A percentile compares a stretch with the other conserved stretches of the same genome.
Evolutionary conservation across 768 basidiomycete genomes (phyloP).

Genomic region (Amanita thiersii): DNA sequence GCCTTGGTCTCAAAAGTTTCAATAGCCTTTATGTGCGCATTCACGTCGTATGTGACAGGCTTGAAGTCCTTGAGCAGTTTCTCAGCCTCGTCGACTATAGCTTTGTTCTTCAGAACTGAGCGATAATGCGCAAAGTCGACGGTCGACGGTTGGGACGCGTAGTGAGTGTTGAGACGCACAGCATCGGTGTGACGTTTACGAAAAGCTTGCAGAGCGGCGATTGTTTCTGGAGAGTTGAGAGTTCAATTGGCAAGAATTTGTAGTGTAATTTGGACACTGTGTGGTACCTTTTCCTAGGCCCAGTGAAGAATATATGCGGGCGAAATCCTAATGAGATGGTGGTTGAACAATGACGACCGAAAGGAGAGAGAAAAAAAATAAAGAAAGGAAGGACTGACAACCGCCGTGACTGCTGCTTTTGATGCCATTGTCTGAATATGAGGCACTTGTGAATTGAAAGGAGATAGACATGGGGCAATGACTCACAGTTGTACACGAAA

Average conservation of each 20-base stretch:
- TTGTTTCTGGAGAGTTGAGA: constrained; percentile 72
- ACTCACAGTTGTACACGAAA: background rate
- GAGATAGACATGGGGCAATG: background rate
- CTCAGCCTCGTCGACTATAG: constrained; percentile 88
- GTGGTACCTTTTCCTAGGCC: constrained; percentile 86
- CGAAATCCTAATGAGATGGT: constrained; percentile 54
- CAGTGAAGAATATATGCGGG: constrained; percentile 74
- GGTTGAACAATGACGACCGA: constrained; percentile 19
- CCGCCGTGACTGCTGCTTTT: constrained; percentile 63
- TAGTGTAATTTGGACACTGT: constrained; percentile 14
- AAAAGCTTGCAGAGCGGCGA: constrained; percentile 87
- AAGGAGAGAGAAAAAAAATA: too few species aligned
- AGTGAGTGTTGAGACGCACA: constrained; percentile 58
- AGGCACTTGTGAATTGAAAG: background rate
- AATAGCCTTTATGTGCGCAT: constrained; percentile 86
- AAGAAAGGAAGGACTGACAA: constrained; percentile 31
- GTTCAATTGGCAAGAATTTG: background rate
- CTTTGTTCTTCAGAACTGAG: constrained; percentile 84
- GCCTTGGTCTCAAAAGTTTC: constrained; percentile 96
- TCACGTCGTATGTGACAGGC: constrained; percentile 89
- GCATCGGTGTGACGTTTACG: constrained; percentile 93
- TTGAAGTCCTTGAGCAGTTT: constrained; percentile 85
- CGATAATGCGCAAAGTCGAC: constrained; percentile 93
- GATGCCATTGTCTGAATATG: constrained; percentile 47
- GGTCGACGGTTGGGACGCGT: constrained; percentile 65